These are phyloP conservation scores for Auricularia auricula-judae DNA, from an alignment of 768 basidiomycete species.

Conservation along the genomic window DNA sequence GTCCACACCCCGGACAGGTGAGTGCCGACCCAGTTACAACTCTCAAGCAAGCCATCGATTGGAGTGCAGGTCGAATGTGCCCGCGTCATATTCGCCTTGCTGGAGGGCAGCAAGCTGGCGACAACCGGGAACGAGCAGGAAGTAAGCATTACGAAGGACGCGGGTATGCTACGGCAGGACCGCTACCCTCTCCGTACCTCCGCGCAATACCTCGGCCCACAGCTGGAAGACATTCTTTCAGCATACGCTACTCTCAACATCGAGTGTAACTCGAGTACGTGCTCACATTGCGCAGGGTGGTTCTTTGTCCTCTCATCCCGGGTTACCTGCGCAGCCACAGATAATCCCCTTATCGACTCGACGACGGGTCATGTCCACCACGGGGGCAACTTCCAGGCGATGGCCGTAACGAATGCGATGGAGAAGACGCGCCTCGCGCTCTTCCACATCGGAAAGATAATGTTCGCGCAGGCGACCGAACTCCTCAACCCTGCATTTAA, in stretches of 20 bases:
- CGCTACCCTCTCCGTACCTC: conserved; percentile 13
- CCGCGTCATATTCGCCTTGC: conserved; percentile 13
- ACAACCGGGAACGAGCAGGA: conserved; percentile 20
- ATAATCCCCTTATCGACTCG: conserved; percentile 74
- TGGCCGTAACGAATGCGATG: conserved; percentile 78
- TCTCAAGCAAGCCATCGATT: too few relatives aligned
- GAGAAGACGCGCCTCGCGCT: conserved; percentile 70
- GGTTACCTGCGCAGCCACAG: conserved; percentile 45
- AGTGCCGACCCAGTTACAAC: conserved; percentile 8
- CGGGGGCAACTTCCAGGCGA: conserved; percentile 86
- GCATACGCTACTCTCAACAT: conserved; percentile 14
- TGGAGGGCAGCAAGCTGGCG: conserved; percentile 16
- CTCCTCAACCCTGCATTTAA: conserved; percentile 71
- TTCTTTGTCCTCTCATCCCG: too few relatives aligned
- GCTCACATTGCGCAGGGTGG: too few relatives aligned
- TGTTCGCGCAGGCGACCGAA: conserved; percentile 60
- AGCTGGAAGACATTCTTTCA: conserved; percentile 16
- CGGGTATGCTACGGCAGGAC: conserved; percentile 17
- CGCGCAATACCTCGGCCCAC: conserved; percentile 22
- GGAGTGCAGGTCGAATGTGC: conserved; percentile 15
- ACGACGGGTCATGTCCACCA: conserved; percentile 58
- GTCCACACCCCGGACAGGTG: conserved; percentile 78
- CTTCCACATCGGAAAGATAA: conserved; percentile 58
- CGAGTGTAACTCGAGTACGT: conserved; percentile 21
- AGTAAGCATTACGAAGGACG: conserved; percentile 18